Evolutionary conservation across 2,329 filamentous ascomycete species (phyloP).

Genomic region (Ascochyta fabae): DNA sequence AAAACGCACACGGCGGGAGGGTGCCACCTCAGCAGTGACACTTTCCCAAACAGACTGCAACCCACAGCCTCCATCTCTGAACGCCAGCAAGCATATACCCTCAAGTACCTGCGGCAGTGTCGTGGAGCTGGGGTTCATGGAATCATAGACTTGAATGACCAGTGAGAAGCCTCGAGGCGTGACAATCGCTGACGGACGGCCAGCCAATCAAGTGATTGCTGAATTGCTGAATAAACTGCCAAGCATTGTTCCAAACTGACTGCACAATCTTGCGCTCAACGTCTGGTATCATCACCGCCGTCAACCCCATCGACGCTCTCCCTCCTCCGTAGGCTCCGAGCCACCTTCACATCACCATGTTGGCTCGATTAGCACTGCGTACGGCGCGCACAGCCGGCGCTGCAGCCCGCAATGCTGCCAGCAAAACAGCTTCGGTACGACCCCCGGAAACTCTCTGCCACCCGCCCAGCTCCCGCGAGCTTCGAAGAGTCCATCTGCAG

Average conservation of each 20-base stretch:
- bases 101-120: neutral
- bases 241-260: slow-evolving; percentile 2
- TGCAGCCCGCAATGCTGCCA: slow-evolving; percentile 70
- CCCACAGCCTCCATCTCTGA: neutral
- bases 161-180: neutral
- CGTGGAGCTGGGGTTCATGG: slow-evolving; percentile 11
- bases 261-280: slow-evolving; percentile 17
- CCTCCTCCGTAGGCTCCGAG: slow-evolving; percentile 42
- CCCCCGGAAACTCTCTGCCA: slow-evolving; percentile 34
- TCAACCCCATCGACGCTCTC: slow-evolving; percentile 46
- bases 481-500: slow-evolving; percentile 30
- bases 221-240: slow-evolving; percentile 5
- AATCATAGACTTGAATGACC: slow-evolving; percentile 2
- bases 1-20: neutral
- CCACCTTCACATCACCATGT: slow-evolving; percentile 70
- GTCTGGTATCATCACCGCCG: slow-evolving; percentile 39
- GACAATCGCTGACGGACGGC: neutral
- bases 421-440: slow-evolving; percentile 56
- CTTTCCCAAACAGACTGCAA: neutral
- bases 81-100: neutral
- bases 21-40: neutral
- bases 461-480: slow-evolving; percentile 38
- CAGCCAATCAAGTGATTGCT: neutral
- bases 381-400: slow-evolving; percentile 84
- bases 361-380: slow-evolving; percentile 91